phyloP scores from a whole-genome alignment of 257 asterid species.

The Nicotiana tomentosiformis region DNA sequence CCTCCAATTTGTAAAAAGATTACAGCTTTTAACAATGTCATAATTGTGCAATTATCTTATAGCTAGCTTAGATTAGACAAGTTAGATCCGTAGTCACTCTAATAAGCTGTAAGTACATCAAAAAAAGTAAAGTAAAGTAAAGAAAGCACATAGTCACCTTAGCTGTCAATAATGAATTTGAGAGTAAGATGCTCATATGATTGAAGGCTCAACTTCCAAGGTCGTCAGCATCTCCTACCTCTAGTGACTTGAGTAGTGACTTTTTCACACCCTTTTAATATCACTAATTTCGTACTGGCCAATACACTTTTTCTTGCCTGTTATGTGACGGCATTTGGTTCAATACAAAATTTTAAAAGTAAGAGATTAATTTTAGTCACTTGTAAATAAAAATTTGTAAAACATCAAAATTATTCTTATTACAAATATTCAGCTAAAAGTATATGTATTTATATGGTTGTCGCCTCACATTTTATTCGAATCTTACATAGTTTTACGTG shows the following conservation, averaged over 20 bases:
- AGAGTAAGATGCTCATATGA: neutral
- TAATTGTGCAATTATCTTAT: too few species aligned
- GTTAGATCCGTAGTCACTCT: neutral
- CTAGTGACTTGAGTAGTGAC: neutral
- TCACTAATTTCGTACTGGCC: neutral
- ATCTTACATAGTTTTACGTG: too few species aligned
- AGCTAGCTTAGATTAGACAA: too few species aligned
- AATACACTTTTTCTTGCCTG: too few species aligned
- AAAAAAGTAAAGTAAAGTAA: neutral
- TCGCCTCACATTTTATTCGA: too few species aligned
- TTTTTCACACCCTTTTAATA: neutral
- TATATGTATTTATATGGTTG: too few species aligned
- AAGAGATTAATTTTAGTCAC: too few species aligned
- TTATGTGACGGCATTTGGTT: neutral
- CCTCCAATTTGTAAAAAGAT: too few species aligned
- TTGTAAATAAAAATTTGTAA: too few species aligned
- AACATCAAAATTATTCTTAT: too few species aligned
- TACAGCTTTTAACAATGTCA: too few species aligned
- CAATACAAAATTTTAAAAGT: neutral
- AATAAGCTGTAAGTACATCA: neutral
- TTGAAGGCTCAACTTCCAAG: conserved; percentile 4
- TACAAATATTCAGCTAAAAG: too few species aligned
- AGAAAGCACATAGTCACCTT: neutral
- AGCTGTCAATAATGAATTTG: neutral
- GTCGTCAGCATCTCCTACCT: neutral